Conservation (phyloP, 495 filamentous ascomycete genomes). For the Lasiosphaeria hispida region DNA sequence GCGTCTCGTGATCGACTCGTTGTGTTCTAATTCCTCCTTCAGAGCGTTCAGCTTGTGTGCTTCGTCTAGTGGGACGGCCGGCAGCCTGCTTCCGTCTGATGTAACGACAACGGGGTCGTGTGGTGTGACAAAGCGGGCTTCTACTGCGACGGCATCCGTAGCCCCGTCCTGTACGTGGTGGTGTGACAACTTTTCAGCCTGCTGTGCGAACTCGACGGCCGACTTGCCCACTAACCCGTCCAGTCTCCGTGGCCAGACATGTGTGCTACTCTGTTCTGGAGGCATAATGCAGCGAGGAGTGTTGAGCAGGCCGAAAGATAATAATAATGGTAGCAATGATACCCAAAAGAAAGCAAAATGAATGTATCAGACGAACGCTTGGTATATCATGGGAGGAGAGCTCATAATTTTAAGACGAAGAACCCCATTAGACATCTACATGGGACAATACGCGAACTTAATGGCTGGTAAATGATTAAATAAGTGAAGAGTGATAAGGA, state of each 20-base stretch:
- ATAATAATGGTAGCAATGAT: too few relatives aligned
- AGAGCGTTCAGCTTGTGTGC: conserved; percentile 65
- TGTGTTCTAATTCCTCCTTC: conserved; percentile 48
- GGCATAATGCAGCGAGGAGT: not conserved
- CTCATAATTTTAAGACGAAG: too few relatives aligned
- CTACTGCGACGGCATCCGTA: conserved; percentile 50
- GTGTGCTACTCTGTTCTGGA: too few relatives aligned
- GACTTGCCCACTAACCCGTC: conserved; percentile 16
- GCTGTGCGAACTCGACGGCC: conserved; percentile 45
- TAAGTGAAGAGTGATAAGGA: too few relatives aligned
- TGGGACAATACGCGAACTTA: too few relatives aligned
- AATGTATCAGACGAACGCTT: too few relatives aligned
- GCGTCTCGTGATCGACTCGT: conserved; percentile 14
- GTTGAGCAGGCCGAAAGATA: not conserved
- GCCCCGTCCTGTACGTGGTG: conserved; percentile 27
- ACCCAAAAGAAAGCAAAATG: too few relatives aligned
- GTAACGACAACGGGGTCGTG: conserved; percentile 70
- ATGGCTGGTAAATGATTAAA: too few relatives aligned
- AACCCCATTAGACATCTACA: too few relatives aligned
- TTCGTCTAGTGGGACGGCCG: conserved; percentile 62
- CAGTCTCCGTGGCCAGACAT: not conserved
- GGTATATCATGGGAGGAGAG: too few relatives aligned
- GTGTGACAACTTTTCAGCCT: conserved; percentile 61
- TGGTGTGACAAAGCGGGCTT: conserved; percentile 65
- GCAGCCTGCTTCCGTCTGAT: conserved; percentile 60